Evolutionary conservation across 257 asterid species (phyloP).

Genomic region (Rehmannia glutinosa): DNA sequence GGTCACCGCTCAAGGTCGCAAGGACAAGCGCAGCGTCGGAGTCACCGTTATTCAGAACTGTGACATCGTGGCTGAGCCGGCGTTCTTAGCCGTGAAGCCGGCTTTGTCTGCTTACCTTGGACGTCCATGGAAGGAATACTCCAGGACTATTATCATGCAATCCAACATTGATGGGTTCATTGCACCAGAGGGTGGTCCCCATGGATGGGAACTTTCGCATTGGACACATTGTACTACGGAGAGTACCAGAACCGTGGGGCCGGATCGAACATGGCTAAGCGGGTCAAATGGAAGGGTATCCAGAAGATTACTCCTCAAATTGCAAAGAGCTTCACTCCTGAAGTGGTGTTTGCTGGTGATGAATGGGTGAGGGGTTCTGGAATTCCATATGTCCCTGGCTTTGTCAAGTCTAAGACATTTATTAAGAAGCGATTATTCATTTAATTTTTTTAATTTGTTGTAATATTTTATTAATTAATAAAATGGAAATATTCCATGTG

Average conservation of each 20-base stretch:
- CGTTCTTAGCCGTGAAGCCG: background rate
- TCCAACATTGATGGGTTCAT: constrained; percentile 25
- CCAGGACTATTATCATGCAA: constrained; percentile 40
- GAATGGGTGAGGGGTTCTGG: constrained; percentile 27
- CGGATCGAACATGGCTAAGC: constrained; percentile 22
- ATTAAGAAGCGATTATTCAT: no score
- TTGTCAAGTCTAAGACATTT: no score
- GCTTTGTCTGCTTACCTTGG: constrained; percentile 29
- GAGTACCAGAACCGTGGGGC: constrained; percentile 47
- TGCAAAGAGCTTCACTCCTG: constrained; percentile 20
- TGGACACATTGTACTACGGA: constrained; percentile 26
- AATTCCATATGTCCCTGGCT: constrained; percentile 33
- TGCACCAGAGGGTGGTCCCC: constrained; percentile 40
- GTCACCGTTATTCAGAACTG: constrained; percentile 42
- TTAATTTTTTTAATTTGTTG: background rate
- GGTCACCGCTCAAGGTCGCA: constrained; percentile 62
- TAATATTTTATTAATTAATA: background rate
- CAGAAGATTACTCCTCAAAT: constrained; percentile 12
- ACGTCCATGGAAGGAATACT: constrained; percentile 51
- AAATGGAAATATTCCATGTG: background rate
- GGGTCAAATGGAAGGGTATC: constrained; percentile 44
- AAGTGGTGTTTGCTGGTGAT: background rate
- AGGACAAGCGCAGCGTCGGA: constrained; percentile 14
- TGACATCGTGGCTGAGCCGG: constrained; percentile 28
- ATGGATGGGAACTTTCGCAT: constrained; percentile 28